These are phyloP conservation scores for Chrysochromulina parva DNA, from an alignment of 78 protist species.

Conservation along the genomic window DNA sequence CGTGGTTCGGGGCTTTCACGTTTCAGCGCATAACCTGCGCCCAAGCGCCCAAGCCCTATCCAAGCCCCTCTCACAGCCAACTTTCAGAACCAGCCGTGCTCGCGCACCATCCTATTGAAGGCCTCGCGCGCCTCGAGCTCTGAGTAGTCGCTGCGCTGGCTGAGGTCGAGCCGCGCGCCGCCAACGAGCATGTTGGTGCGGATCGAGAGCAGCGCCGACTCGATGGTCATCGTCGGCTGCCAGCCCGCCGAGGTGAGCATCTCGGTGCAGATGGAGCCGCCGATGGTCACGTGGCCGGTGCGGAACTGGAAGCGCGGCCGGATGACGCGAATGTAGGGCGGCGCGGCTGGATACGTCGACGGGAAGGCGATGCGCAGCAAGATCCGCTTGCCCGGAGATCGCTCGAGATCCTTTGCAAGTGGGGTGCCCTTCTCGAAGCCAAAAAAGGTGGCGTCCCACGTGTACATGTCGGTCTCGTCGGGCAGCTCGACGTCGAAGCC, in stretches of 20 bases:
- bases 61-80: too few relatives aligned
- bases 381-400: not conserved
- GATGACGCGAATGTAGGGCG: slow-evolving; percentile 69
- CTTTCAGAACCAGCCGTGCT: not conserved
- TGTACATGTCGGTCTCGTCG: too few relatives aligned
- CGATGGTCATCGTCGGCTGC: slow-evolving; percentile 51
- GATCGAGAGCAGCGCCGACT: slow-evolving; percentile 38
- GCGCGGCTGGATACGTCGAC: slow-evolving; percentile 38
- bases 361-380: not conserved
- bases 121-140: slow-evolving; percentile 38
- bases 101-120: slow-evolving; percentile 11
- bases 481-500: too few relatives aligned
- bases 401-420: slow-evolving; percentile 21
- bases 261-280: slow-evolving; percentile 70
- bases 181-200: slow-evolving; percentile 42
- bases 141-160: not conserved
- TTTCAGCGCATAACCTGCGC: too few relatives aligned
- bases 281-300: slow-evolving; percentile 76
- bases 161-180: slow-evolving; percentile 41
- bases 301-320: slow-evolving; percentile 65
- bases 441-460: slow-evolving; percentile 26
- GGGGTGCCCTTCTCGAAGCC: slow-evolving; percentile 49
- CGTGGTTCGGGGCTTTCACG: too few relatives aligned
- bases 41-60: too few relatives aligned
- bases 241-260: slow-evolving; percentile 51